Base-by-base conservation (phyloP, 2,329 filamentous ascomycete genomes). In the Aspergillus ibericus region DNA sequence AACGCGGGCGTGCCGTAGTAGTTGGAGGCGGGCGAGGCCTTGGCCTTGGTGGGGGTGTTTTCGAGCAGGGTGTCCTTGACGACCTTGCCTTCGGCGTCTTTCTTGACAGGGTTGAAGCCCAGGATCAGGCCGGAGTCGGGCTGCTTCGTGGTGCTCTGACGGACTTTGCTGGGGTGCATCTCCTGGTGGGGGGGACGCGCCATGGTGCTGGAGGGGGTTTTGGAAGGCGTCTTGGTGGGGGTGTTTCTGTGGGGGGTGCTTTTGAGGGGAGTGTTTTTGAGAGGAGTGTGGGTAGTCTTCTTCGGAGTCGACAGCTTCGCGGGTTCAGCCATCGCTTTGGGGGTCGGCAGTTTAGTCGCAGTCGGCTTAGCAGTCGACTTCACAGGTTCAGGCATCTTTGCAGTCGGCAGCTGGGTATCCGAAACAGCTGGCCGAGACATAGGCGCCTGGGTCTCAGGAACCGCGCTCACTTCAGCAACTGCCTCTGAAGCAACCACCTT, bases 151-250 rank as follows among this genome's bases (percentile, higher is more conserved):
- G 90, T 93, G 63, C 82, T 88, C 55, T 85, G 83, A 58, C 95
- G 91, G 57, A 86, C 85, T 71, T 90, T 90, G 78, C 90, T 90
- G 8, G 93, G 93, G 72, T 97, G 93, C 93, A 97, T 97, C 73
- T 96, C 92, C 59, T 88, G 86, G 63, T 83, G 83, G 49, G 88
- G 80, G 22, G 91, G 90, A 77, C 90, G 89, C 65, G 89, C 79
- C 5, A 86, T 83, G 4, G 86, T 86, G 13, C 85, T 85, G 40
- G 78, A 67, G 6, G 78, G 69, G 1, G 70, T 71, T 53, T 69
- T 72, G n/a, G 70, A 61, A 22, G 59, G 60, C 3, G 60, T 60
- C 15, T 55, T 50, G 25, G 59, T n/a, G 15, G 59, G 55, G 4
- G 60, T 60, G 29, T 15, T 54, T 50, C 56, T 55, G 36, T 61